Evolutionary conservation across 176 grass and related monocot species (phyloP), one percentile per base, ranked within the genome.

Genomic region (Avena eriantha): DNA sequence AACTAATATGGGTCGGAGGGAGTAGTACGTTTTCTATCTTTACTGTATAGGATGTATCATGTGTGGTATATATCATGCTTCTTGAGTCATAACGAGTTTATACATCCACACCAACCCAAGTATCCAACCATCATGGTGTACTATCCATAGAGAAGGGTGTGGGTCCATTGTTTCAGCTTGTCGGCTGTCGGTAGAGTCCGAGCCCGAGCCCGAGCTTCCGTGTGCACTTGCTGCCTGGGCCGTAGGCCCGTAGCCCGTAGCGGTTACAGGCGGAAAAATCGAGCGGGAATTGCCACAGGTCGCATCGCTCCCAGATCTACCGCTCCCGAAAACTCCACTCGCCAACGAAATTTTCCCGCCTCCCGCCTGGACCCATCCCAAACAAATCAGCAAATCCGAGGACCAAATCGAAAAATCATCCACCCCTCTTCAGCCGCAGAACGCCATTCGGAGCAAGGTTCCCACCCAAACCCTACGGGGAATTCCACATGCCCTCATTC

Each of bases 221-320:
- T 86, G 80, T 79, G 36, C 84, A 46, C 24, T 86, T 56, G 55
- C 22, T 46, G 34, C 12, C 13, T 19, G 79, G 67, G 46, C 16
- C 88, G 48, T 81, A 58, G 69, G 29, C 29, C 29, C 29, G 29
- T 29, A 29, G 29, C 29, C 83, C 39, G 39, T 81, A 58, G 69
- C 83, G 67, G 46, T 75, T 34, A 75, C 57, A 73, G 55, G 33
- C 23, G 73, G 14, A 41, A 80, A 80, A 80, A 29, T 53, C 24
- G 17, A 31, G 94, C 91, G 94, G 91, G 94, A 93, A 93, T 34
- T 14, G 36, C 73, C 85, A 84, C 92, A 86, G 83, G 23, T 81
- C 60, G 19, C 83, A 54, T 73, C 34, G 53, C 13, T 6, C 23
- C 22, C 58, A 31, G 24, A 63, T 73, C 65, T 67, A 46, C 35